Conservation (phyloP, 768 basidiomycete species). For the Rhizopogon salebrosus region DNA sequence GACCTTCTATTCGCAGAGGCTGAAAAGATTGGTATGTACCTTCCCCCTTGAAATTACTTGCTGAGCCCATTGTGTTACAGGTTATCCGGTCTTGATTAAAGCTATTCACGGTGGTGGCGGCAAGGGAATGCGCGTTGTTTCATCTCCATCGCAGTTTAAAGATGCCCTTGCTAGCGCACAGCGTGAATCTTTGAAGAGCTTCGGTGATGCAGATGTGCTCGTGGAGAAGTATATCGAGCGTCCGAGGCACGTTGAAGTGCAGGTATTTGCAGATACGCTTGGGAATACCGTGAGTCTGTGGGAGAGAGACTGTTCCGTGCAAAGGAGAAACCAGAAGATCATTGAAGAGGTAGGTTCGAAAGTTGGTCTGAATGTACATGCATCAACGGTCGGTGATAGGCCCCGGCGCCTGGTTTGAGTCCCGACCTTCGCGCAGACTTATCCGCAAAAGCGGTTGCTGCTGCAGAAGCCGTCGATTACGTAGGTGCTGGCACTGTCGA, state of each 20-base stretch:
- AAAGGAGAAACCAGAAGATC: conserved; percentile 91
- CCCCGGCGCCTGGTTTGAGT: conserved; percentile 86
- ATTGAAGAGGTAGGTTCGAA: conserved; percentile 67
- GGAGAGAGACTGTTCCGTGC: conserved; percentile 92
- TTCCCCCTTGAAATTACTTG: neutral
- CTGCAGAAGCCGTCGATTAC: conserved; percentile 89
- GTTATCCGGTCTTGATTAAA: conserved; percentile 91
- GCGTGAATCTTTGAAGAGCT: conserved; percentile 82
- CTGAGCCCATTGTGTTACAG: conserved; percentile 25
- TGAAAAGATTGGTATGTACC: conserved; percentile 55
- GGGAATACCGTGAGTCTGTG: conserved; percentile 91
- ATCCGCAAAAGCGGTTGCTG: conserved; percentile 83
- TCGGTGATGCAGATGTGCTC: conserved; percentile 81
- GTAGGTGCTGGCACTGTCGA: conserved; percentile 93
- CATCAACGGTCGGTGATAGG: conserved; percentile 35
- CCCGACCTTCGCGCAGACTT: conserved; percentile 75
- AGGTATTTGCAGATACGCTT: conserved; percentile 81
- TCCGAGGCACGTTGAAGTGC: conserved; percentile 91
- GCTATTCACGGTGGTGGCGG: conserved; percentile 96
- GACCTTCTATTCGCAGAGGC: conserved; percentile 66
- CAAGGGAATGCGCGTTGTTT: conserved; percentile 89
- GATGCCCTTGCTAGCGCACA: conserved; percentile 84
- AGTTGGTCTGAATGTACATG: neutral
- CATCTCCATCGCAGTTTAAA: conserved; percentile 60
- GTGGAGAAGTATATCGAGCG: conserved; percentile 86